A percentile compares a stretch with the other conserved stretches of the same genome.
Conservation (phyloP, 169 alveolate species). For the Toxoplasma gondii region DNA sequence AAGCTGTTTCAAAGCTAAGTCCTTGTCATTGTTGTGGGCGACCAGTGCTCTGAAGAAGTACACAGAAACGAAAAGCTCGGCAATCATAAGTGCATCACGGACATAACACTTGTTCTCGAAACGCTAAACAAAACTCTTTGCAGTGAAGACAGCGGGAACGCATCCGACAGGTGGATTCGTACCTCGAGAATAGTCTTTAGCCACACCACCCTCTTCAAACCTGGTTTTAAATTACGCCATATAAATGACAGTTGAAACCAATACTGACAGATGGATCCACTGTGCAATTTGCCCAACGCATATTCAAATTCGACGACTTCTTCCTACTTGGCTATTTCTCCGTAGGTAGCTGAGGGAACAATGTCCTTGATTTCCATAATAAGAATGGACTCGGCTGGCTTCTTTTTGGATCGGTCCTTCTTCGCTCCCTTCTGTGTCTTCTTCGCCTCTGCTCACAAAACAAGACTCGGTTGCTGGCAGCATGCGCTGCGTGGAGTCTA, state of each 20-base stretch:
- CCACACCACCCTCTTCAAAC: too few relatives aligned
- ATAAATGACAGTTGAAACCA: too few relatives aligned
- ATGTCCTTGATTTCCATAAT: conserved; percentile 19
- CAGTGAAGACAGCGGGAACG: too few relatives aligned
- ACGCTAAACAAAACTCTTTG: too few relatives aligned
- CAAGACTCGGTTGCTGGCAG: neutral
- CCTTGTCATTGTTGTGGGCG: conserved; percentile 22
- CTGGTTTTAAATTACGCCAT: too few relatives aligned
- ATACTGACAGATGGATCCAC: too few relatives aligned
- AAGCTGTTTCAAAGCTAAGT: neutral
- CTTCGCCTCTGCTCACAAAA: neutral
- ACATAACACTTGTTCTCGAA: too few relatives aligned
- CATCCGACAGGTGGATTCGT: too few relatives aligned
- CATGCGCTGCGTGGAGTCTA: too few relatives aligned
- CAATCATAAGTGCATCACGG: neutral
- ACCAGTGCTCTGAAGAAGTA: conserved; percentile 7
- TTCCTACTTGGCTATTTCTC: conserved; percentile 23
- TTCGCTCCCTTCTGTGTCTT: neutral
- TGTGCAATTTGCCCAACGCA: too few relatives aligned
- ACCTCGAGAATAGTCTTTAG: too few relatives aligned
- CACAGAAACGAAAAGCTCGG: neutral
- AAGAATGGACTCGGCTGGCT: neutral
- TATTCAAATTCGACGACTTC: neutral
- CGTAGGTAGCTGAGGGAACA: conserved; percentile 20
- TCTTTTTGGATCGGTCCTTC: neutral